These are phyloP conservation scores for Aspergillus sclerotiicarbonarius DNA, from an alignment of 495 filamentous ascomycete genomes.

Conservation along the genomic window DNA sequence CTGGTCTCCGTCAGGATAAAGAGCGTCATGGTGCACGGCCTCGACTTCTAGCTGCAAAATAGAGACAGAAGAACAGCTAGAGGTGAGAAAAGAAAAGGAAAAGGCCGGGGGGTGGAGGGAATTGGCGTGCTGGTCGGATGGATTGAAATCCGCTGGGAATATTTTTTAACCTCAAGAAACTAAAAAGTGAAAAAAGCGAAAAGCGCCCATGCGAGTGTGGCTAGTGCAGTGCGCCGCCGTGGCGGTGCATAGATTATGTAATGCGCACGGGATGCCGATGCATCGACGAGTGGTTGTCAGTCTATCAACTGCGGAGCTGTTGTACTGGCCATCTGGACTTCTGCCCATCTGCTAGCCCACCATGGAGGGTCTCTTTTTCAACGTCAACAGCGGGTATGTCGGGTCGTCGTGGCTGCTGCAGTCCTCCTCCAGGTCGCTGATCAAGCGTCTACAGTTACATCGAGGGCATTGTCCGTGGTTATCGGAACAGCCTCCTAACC, in stretches of 20 bases:
- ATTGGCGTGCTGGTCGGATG: slow-evolving; percentile 21
- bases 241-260: slow-evolving; percentile 26
- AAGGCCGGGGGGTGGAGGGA: slow-evolving; percentile 16
- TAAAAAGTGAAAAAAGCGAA: slow-evolving; percentile 26
- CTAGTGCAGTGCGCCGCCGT: slow-evolving; percentile 13
- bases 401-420: not conserved
- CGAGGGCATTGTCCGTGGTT: slow-evolving; percentile 94
- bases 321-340: slow-evolving; percentile 2
- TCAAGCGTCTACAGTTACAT: slow-evolving; percentile 63
- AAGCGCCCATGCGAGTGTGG: slow-evolving; percentile 22
- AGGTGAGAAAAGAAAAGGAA: slow-evolving; percentile 18
- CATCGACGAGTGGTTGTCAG: not conserved
- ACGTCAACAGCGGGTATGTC: slow-evolving; percentile 85
- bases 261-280: slow-evolving; percentile 13
- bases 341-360: slow-evolving; percentile 23
- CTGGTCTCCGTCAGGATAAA: slow-evolving; percentile 89
- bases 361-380: slow-evolving; percentile 97
- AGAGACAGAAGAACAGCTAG: slow-evolving; percentile 18
- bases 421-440: slow-evolving; percentile 3
- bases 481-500: slow-evolving; percentile 90
- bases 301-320: not conserved
- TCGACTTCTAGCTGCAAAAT: slow-evolving; percentile 31
- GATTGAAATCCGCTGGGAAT: slow-evolving; percentile 21
- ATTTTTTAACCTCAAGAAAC: slow-evolving; percentile 22
- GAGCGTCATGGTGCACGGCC: slow-evolving; percentile 61